Base-by-base conservation (phyloP, 1,139 yeast genomes). In the Hemisphaericaspora xylanilytica region DNA sequence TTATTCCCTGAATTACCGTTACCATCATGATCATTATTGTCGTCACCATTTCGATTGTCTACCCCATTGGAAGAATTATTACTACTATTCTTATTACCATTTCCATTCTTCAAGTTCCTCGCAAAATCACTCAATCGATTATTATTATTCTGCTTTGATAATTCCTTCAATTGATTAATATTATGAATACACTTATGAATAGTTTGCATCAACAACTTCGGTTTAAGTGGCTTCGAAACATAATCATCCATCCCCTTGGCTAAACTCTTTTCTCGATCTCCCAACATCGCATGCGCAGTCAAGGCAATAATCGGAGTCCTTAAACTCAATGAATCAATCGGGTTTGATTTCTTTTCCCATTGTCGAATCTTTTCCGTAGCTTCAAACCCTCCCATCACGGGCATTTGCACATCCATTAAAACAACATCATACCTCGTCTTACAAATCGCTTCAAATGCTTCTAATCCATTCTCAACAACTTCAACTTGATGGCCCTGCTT, bases 381-480 rank as follows among this genome's bases (percentile, higher is more conserved):
- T 56, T 87, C 95, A 58, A 87, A 87, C 0, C 96, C 96, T 33
- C 95, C 95, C 94, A 87, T 86, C 7, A 86, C 88, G 5, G 96
- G 96, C 96, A 87, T 87, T 61, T 87, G 95, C 31, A 87, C 95
- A 66, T 87, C 96, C 96, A 87, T 87, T 49, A 87, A 73, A 12
- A 87, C 87, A 36, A 84, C 92, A 55, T 87, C 95, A 58, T 81
- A 86, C 32, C 76, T 71, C 29, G 54, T 62, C 58, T 77, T 80
- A 56, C 81, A 74, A 32, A 85, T 81, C 0, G 90, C 90, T 48
- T 86, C 88, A 51, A 78, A 78, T 0, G 95, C 95, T 52, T 85
- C 89, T 43, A 80, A 67, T 10, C 96, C 95, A 57, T 87, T 87
- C 55, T 85, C 94, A 13, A 87, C 95, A 38, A 84, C 95, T 44